Evolutionary conservation across 352 stramenopile genomes (phyloP).

Genomic region (Phytophthora crassamura): DNA sequence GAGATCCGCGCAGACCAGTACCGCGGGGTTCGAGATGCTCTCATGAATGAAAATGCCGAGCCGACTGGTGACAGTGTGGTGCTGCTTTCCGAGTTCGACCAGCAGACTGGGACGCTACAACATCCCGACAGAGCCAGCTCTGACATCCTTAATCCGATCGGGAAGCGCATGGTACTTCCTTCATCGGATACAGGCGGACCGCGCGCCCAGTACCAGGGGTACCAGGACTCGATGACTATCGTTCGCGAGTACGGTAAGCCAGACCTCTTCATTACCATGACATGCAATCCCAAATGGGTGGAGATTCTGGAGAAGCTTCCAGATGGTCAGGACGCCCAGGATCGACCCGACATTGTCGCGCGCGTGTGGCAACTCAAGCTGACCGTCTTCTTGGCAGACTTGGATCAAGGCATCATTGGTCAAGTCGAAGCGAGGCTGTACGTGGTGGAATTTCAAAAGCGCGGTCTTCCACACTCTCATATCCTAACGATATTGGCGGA

Average conservation of each 20-base stretch:
- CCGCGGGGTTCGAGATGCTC: no score
- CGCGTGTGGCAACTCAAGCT: conserved; percentile 36
- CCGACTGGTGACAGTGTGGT: no score
- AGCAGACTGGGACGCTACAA: no score
- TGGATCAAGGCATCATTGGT: conserved; percentile 34
- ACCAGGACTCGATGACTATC: conserved; percentile 49
- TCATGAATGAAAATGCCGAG: no score
- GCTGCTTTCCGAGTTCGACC: no score
- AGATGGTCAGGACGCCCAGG: conserved; percentile 8
- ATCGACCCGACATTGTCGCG: conserved; percentile 27
- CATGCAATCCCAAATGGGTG: conserved; percentile 44
- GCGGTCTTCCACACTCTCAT: conserved; percentile 53
- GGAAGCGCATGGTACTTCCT: neutral
- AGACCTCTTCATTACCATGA: conserved; percentile 62
- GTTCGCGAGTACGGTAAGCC: conserved; percentile 41
- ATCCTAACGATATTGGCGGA: conserved; percentile 54
- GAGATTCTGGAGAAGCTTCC: conserved; percentile 40
- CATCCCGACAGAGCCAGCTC: no score
- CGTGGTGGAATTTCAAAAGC: conserved; percentile 62
- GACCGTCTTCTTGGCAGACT: conserved; percentile 25
- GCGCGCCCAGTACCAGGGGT: conserved; percentile 26
- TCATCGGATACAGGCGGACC: neutral
- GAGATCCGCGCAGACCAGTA: no score
- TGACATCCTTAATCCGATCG: no score
- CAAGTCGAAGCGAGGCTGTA: conserved; percentile 29